Base-by-base conservation (phyloP, 352 stramenopile species). In the Phytophthora uliginosa region DNA sequence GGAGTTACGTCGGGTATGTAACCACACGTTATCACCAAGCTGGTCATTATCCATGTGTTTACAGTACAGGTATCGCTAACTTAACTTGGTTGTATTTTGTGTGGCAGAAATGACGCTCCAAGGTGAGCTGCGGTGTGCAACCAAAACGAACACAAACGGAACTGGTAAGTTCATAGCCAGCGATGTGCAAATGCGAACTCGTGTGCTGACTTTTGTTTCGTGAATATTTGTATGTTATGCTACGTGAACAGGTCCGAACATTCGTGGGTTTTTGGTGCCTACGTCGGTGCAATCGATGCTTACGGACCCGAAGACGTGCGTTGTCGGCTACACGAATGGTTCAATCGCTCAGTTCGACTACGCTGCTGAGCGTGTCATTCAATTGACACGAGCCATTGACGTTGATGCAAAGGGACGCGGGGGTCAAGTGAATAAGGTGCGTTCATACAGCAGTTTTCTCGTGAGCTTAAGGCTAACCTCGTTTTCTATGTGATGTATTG, bases 351-450 rank as follows among this genome's bases (percentile, higher is more conserved):
- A 93, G 59, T 95, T 84, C 34, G 89, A 95, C 56, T 94, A 91
- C 62, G 83, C 89, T 66, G 78, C 84, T 52, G 90, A 95, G 54
- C 87, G 93, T 48, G 71, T 97, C 9, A 81, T 95, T 33, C 88
- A 97, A 63, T 68, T 97, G 40, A 78, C 83, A 59, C 76, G 86
- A 53, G 79, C 87, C 22, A 82, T 86, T 18, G 88, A 97, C 36
- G 77, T 86, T n/a, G 88, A 97, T 42, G 77, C 74, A 10, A 79
- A 78, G 36, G 84, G 85, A 24, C 78, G 79, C 61, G 82, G 89
- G 47, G 79, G 73, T 3, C 90, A 97, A 89, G 82, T 97, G 13
- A 97, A 95, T 74, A 83, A 91, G 78, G 85, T 90, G 59, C 18
- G 59, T 18, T 70, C 20, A 4, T 20, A n/a, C 20, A 38, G 17